Base-by-base conservation (phyloP, 495 filamentous ascomycete species). In the Trichocladium uniseriatum region DNA sequence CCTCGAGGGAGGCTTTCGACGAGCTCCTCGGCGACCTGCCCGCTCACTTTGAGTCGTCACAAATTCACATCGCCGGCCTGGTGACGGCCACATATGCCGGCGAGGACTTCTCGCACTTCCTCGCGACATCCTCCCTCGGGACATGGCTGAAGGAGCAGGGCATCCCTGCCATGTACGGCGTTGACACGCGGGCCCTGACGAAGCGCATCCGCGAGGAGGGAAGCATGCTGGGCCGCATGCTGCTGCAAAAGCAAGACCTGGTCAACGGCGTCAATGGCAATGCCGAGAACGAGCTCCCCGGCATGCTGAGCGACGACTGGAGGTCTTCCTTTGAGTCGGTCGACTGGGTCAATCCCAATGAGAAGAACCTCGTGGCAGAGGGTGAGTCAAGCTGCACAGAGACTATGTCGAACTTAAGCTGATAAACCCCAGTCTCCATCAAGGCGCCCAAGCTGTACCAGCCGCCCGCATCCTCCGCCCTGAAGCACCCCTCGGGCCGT, bases 121-220 rank as follows among this genome's bases (percentile, higher is more conserved):
- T 97, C 28, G 92, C 92, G 9, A 69, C 76, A 37, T 95, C 89
- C 14, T 96, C 91, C 2, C 69, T 98, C 14, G 90, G 89, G 24
- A 78, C 82, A 70, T 98, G 92, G 92, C 79, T 97, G 50, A 94
- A 94, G 73, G 89, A 95, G 67, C 84, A 96, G 63, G 86, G 83
- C 38, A 79, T 98, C 43, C 92, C 92, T n/a, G 92, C 92, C 49
- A 90, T 98, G 68, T 88, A 92, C 65, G 92, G 89, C 36, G 83
- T 98, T 42, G 92, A 98, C 70, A 98, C 92, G 24, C 77, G 92
- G 67, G 85, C 88, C 15, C 70, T 98, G 65, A 96, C 92, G 3
- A 95, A 96, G 75, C 81, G 82, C 49, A 95, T 98, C 53, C 79
- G 92, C 57, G 76, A 94, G 57, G 79, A 95, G 65, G 92, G 92